Base-by-base conservation (phyloP, 106 monocot genomes). In the Narthecium ossifragum region DNA sequence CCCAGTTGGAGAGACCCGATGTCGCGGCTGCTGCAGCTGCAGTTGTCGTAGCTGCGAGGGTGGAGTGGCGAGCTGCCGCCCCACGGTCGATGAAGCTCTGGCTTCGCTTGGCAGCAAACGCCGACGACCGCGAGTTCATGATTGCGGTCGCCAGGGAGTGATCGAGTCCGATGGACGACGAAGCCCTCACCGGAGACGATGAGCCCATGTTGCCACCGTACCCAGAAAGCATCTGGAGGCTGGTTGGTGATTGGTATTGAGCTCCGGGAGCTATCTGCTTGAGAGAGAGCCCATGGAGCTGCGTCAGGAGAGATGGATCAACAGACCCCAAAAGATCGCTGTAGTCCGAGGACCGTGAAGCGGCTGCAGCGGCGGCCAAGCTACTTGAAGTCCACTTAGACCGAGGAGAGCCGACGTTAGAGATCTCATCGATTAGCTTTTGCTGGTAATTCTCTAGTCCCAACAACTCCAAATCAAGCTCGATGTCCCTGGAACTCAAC, bases 71-170 rank as follows among this genome's bases (percentile, higher is more conserved):
- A n/a, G 60, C 65, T 0, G 18, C 53, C 0, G 68, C 66, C 2
- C 81, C 77, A 20, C 86, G 90, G 65, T 96, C 94, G 47, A 59
- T 50, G 63, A 96, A 96, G 76, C 94, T 96, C 76, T 86, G 83
- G 75, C 94, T 96, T 8, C 90, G 74, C 70, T 90, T 82, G 0
- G 80, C 80, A 34, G 80, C 80, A 34, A 94, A 80, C 0, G 86
- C 85, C 0, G 82, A 66, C 2, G 89, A 64, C 57, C 89, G 70
- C 0, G 89, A 79, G 53, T 82, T 90, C 83, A 94, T 75, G 62
- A 89, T 75, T 27, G 90, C 82, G 65, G 68, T 83, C 4, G 88
- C 93, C 46, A 88, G 72, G 3, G 92, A 69, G 36, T 74, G 80
- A 59, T 87, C 86, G 23, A 78, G 26, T 46, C 78, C 86, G 20